Evolutionary conservation across 139 green algal genomes (phyloP), one percentile per base, ranked within the genome.

Genomic region (Chloropicon primus): DNA sequence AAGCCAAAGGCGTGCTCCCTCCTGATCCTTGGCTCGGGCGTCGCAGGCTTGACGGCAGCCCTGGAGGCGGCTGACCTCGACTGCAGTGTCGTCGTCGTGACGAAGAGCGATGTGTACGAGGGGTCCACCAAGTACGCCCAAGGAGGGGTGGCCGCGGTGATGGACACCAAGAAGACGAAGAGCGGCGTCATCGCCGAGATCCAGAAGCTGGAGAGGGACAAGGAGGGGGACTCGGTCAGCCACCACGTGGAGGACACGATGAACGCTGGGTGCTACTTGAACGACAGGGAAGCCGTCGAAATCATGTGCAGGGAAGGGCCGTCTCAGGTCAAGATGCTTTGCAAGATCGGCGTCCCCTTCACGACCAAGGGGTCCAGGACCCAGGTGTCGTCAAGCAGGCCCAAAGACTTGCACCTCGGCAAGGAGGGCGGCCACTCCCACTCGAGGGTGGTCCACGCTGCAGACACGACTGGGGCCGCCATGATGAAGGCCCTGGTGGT

Each of bases 11-110:
- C 5, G 41, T 62, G 41, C 41, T 5, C 5, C 73, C 97, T 96
- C 77, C 72, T 97, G 2, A 95, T 99, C 21, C 86, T 99, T 22
- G 95, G 95, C 41, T 92, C 79, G 71, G 95, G 95, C 77, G 96
- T 99, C 29, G 95, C 95, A 2, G 95, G 95, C 21, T 86, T 99
- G 2, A 91, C 87, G 1, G 99, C 97, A 79, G 95, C 95, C 0
- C 85, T 99, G 17, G 94, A 95, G 73, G 91, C 96, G 5, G 94
- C 95, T 0, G 82, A 95, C 80, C 87, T 96, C 78, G 95, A 17
- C 5, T 17, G 94, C 72, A 88, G 73, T 0, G 95, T 99, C 2
- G 94, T 92, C 0, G 78, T 99, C 1, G 86, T 99, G 25, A 99
- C 95, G 72, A 99, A 99, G 83, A 90, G 86, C 2, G 73, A 82